Base-by-base conservation (phyloP, 1,139 yeast genomes). In the Pichia sp. region DNA sequence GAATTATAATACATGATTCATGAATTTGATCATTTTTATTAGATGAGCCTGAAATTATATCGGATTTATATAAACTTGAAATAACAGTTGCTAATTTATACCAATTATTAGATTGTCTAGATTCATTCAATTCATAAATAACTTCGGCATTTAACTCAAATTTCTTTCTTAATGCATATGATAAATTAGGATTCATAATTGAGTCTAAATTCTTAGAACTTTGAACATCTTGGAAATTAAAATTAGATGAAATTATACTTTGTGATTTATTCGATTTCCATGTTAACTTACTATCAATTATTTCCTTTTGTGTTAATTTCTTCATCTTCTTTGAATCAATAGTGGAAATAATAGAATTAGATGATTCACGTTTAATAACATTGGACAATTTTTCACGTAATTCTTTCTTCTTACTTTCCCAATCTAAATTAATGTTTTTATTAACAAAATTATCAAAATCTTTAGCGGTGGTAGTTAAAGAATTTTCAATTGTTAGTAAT, bases 371-470 rank as follows among this genome's bases (percentile, higher is more conserved):
- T 40, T 61, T 62, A 41, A 63, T 43, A 9, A 65, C 52, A 27
- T 74, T 70, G 1, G 90, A 89, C 57, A 86, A 77, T 23, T 82
- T 78, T 55, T 79, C 80, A 62, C 86, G 77, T 46, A 88, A 75
- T 56, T 82, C 85, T 51, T 80, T 81, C 58, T 87, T 80, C 56
- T 89, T 78, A 45, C 77, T 77, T 53, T 80, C 79, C 97, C 97
- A 92, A 64, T 89, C 96, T 46, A 85, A 72, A 2, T 85, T 72
- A 35, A 92, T 75, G 59, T 83, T 87, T 49, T 82, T 78, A 56
- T 77, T 81, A 53, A 90, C 80, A 62, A 80, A 87, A 42, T 68
- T 70, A 64, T 90, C 97, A 65, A 90, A 92, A 60, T 89, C 97
- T 46, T 75, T 74, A 3, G 95, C 83, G 1, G 96, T 90, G 25